Percentiles rank a stretch among this genome's conserved stretches.
Evolutionary conservation across 1,284 basidiomycete species (phyloP).

Genomic region (Puccinia polysora): DNA sequence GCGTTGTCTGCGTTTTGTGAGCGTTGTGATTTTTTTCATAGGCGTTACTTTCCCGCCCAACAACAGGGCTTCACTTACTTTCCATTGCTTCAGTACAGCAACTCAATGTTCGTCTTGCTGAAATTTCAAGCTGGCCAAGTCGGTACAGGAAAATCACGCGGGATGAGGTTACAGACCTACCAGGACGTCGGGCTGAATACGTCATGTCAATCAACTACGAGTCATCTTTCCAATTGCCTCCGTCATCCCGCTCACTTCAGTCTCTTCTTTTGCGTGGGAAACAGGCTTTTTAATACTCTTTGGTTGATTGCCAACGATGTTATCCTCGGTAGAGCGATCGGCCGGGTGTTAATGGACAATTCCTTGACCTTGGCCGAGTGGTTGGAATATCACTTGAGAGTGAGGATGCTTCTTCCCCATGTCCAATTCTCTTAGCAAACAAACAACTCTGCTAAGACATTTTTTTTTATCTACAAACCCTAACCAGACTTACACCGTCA

Average conservation of each 20-base stretch:
- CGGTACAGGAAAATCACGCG: constrained; percentile 47
- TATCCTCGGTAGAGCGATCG: constrained; percentile 70
- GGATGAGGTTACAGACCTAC: constrained; percentile 44
- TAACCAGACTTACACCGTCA: constrained; percentile 57
- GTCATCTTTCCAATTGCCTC: constrained; percentile 1
- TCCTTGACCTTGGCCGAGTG: constrained; percentile 38
- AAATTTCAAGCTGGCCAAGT: constrained; percentile 53
- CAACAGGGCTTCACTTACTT: not conserved
- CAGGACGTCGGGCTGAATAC: constrained; percentile 50
- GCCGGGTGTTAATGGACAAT: constrained; percentile 67
- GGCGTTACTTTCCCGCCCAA: not conserved
- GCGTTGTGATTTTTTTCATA: not conserved
- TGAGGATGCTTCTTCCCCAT: constrained; percentile 54
- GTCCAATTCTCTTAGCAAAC: constrained; percentile 53
- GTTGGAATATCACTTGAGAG: constrained; percentile 47
- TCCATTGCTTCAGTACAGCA: constrained; percentile 51
- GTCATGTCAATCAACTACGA: constrained; percentile 62
- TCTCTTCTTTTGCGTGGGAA: constrained; percentile 44
- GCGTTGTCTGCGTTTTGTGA: constrained; percentile 16
- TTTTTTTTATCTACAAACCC: constrained; percentile 4
- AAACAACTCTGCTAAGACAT: constrained; percentile 54
- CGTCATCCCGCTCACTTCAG: not conserved
- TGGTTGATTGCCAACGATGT: constrained; percentile 89
- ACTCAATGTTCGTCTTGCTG: constrained; percentile 53
- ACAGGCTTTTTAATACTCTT: constrained; percentile 79